Conservation (phyloP, 2,329 filamentous ascomycete species). For the Hymenoscyphus fructigenus region DNA sequence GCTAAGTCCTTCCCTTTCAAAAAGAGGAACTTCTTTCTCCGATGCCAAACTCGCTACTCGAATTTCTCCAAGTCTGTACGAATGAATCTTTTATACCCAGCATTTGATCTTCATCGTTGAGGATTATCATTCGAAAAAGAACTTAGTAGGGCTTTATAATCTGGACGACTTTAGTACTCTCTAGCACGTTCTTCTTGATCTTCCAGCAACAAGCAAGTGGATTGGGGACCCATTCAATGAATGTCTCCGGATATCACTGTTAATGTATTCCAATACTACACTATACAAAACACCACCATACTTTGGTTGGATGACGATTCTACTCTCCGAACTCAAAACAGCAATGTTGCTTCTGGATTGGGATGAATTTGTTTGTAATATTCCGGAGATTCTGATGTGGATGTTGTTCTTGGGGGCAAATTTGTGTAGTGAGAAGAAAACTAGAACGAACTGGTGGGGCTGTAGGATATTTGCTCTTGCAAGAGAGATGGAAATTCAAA, state of each 20-base stretch:
- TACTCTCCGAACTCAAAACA: background rate
- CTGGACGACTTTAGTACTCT: background rate
- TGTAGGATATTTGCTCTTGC: background rate
- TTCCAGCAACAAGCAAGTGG: background rate
- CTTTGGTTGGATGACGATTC: background rate
- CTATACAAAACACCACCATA: background rate
- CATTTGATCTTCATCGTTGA: background rate
- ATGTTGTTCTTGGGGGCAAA: background rate
- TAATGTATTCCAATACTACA: background rate
- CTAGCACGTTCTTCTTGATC: background rate
- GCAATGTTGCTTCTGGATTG: background rate
- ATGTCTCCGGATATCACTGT: background rate
- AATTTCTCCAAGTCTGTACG: background rate
- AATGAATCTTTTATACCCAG: background rate
- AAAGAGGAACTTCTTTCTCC: background rate
- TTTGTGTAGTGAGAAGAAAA: background rate
- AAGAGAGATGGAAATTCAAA: background rate
- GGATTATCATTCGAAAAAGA: background rate
- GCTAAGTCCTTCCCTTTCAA: background rate
- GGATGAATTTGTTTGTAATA: background rate
- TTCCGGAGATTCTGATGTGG: background rate
- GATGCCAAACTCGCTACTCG: background rate
- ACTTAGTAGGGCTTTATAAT: background rate
- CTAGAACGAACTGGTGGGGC: background rate
- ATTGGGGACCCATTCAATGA: background rate